A percentile compares a stretch with the other conserved stretches of the same genome.
Evolutionary conservation across 768 basidiomycete species (phyloP).

Genomic region (Boletus subcaerulescens): DNA sequence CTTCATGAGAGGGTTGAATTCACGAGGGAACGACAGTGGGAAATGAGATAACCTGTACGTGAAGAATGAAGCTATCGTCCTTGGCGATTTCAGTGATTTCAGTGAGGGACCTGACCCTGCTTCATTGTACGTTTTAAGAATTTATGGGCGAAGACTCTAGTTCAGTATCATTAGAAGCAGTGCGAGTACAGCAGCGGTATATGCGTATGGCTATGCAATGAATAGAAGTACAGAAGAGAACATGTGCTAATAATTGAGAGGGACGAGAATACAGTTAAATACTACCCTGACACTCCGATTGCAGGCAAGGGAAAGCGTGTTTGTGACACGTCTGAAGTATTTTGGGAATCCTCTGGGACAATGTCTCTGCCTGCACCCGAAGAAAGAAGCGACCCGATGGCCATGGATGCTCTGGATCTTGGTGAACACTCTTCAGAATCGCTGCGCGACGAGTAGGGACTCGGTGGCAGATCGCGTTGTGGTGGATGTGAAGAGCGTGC

Average conservation of each 20-base stretch:
- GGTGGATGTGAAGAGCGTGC: slow-evolving; percentile 31
- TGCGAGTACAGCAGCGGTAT: slow-evolving; percentile 19
- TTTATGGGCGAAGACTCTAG: background rate
- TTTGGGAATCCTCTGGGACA: slow-evolving; percentile 25
- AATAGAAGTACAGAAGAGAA: slow-evolving; percentile 25
- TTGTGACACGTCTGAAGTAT: slow-evolving; percentile 17
- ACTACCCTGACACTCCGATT: slow-evolving; percentile 25
- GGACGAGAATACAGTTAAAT: background rate
- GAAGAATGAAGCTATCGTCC: slow-evolving; percentile 3
- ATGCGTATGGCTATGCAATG: slow-evolving; percentile 17
- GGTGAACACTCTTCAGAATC: slow-evolving; percentile 70
- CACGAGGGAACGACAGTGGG: slow-evolving; percentile 4
- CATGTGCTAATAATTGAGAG: slow-evolving; percentile 20
- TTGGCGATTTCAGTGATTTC: slow-evolving; percentile 8
- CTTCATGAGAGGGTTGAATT: slow-evolving; percentile 3
- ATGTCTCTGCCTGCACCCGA: slow-evolving; percentile 35
- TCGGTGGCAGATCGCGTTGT: slow-evolving; percentile 60
- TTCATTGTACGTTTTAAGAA: background rate
- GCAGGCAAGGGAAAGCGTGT: slow-evolving; percentile 15
- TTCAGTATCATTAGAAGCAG: slow-evolving; percentile 17
- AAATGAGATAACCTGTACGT: slow-evolving; percentile 5
- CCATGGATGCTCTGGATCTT: slow-evolving; percentile 71
- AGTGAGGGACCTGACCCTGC: slow-evolving; percentile 10
- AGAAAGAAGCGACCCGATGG: slow-evolving; percentile 72
- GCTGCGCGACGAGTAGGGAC: slow-evolving; percentile 69